phyloP scores from a whole-genome alignment of 148 eudicot species.

The Spergularia bocconei region DNA sequence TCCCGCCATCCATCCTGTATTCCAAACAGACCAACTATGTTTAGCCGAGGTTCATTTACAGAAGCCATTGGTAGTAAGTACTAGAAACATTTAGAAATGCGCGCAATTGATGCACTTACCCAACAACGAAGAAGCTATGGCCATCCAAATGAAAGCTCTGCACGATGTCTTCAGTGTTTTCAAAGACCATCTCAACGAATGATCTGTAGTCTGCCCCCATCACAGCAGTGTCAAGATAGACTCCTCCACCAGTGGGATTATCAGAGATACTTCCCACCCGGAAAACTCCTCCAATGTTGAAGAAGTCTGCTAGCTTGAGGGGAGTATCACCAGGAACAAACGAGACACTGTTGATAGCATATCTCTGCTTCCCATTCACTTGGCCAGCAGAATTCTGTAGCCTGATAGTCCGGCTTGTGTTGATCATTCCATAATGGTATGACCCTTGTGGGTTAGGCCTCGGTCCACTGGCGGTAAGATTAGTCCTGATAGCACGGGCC shows the following conservation, averaged over 20 bases:
- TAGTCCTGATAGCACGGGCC: slow-evolving; percentile 90
- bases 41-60: neutral
- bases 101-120: slow-evolving; percentile 44
- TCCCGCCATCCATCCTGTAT: slow-evolving; percentile 94
- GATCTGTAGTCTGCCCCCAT: slow-evolving; percentile 65
- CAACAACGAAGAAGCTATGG: slow-evolving; percentile 87
- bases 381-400: slow-evolving; percentile 71
- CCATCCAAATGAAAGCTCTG: slow-evolving; percentile 90
- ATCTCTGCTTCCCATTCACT: slow-evolving; percentile 76
- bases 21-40: slow-evolving; percentile 6
- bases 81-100: neutral
- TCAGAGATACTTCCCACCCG: slow-evolving; percentile 65
- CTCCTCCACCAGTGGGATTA: slow-evolving; percentile 58
- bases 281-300: slow-evolving; percentile 80
- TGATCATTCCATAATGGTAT: slow-evolving; percentile 91
- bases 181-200: slow-evolving; percentile 77
- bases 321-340: slow-evolving; percentile 83
- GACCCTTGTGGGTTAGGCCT: slow-evolving; percentile 98
- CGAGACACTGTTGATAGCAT: slow-evolving; percentile 89
- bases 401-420: slow-evolving; percentile 72
- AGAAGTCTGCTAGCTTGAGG: slow-evolving; percentile 82
- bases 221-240: slow-evolving; percentile 75
- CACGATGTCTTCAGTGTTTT: slow-evolving; percentile 64
- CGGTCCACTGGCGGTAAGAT: slow-evolving; percentile 96
- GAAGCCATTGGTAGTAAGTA: neutral